phyloP scores from a whole-genome alignment of 2,329 filamentous ascomycete genomes.

The Myriosclerotinia scirpicola region DNA sequence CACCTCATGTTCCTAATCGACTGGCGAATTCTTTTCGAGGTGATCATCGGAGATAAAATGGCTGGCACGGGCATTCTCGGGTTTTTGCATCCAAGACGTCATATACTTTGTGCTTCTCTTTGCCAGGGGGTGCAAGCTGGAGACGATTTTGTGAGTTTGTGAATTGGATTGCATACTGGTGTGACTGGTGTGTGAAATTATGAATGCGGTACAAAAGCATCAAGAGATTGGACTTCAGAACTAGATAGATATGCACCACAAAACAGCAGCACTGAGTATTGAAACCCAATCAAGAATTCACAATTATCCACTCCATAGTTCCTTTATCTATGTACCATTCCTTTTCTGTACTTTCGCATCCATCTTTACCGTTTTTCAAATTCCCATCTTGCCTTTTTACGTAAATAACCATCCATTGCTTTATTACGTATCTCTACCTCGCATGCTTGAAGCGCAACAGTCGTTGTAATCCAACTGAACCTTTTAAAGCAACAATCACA shows the following conservation, averaged over 20 bases:
- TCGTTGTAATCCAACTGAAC: too few species aligned
- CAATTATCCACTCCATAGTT: not conserved
- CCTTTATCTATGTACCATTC: not conserved
- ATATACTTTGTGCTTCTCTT: not conserved
- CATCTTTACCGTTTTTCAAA: not conserved
- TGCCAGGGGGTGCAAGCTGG: not conserved
- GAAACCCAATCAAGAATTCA: not conserved
- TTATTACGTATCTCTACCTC: not conserved
- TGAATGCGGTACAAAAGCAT: not conserved
- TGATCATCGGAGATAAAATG: not conserved
- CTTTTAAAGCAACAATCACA: too few species aligned
- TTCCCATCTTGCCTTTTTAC: not conserved
- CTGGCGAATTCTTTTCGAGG: not conserved
- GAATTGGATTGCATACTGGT: not conserved
- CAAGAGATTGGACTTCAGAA: not conserved
- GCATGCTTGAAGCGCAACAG: too few species aligned
- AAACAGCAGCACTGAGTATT: not conserved
- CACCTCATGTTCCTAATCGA: not conserved
- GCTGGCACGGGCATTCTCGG: not conserved
- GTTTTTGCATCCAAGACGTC: not conserved
- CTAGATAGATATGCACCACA: not conserved
- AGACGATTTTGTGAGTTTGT: not conserved
- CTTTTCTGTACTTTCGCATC: not conserved
- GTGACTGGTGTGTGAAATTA: too few species aligned
- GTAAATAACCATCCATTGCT: slow-evolving; percentile 1